A percentile compares a stretch with the other conserved stretches of the same genome.
These are phyloP conservation scores for Hymenotorrendiella dingleyae DNA, from an alignment of 2,329 filamentous ascomycete species.

Conservation along the genomic window DNA sequence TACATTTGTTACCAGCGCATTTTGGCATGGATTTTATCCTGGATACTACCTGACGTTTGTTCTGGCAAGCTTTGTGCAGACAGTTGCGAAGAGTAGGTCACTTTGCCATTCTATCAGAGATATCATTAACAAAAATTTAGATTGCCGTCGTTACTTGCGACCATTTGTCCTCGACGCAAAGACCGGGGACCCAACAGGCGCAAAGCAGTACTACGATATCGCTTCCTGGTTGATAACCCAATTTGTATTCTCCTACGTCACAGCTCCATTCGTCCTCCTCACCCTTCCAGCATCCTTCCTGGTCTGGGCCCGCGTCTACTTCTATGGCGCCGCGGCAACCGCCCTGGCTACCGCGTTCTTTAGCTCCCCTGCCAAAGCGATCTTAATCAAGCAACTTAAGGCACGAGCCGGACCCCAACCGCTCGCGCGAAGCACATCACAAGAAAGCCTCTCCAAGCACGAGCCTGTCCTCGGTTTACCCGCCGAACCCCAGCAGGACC, in stretches of 20 bases:
- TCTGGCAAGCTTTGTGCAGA: conserved; percentile 86
- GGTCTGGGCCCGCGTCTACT: conserved; percentile 84
- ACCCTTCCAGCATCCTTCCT: conserved; percentile 62
- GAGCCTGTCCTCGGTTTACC: conserved; percentile 73
- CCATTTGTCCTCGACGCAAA: conserved; percentile 86
- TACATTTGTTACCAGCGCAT: conserved; percentile 88
- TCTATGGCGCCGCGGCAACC: conserved; percentile 72
- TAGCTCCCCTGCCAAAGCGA: conserved; percentile 65
- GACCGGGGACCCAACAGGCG: conserved; percentile 59
- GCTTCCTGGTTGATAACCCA: conserved; percentile 72
- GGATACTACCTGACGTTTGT: conserved; percentile 93
- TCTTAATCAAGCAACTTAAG: conserved; percentile 53
- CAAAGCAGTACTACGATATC: conserved; percentile 83
- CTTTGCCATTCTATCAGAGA: background rate
- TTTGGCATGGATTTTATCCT: conserved; percentile 98
- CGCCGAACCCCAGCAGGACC: conserved; percentile 66
- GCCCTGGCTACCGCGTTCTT: conserved; percentile 66
- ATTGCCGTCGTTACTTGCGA: conserved; percentile 81
- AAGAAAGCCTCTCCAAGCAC: conserved; percentile 48
- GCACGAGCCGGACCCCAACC: conserved; percentile 41
- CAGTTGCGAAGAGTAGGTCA: conserved; percentile 83
- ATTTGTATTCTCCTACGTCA: conserved; percentile 74
- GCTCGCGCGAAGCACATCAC: conserved; percentile 46
- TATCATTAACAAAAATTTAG: conserved; percentile 39
- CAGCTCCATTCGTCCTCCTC: conserved; percentile 80